These are phyloP conservation scores for Candida hispaniensis DNA, from an alignment of 805 yeast genomes.

Conservation along the genomic window DNA sequence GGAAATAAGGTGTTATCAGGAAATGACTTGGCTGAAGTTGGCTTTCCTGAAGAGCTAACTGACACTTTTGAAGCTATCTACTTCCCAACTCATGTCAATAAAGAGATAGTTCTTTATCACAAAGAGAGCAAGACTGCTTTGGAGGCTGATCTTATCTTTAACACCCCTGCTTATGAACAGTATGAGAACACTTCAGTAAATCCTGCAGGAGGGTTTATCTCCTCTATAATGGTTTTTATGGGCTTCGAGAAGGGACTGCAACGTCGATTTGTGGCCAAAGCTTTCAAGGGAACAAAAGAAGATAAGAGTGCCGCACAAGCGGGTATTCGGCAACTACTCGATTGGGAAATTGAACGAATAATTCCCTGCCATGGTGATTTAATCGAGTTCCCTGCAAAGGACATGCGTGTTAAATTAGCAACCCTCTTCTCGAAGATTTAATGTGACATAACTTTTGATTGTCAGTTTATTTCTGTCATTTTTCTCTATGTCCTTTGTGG, in stretches of 20 bases:
- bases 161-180: conserved; percentile 11
- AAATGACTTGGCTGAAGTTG: neutral
- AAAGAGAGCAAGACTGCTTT: conserved; percentile 38
- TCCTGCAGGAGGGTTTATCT: conserved; percentile 3
- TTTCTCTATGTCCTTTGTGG: too few species aligned
- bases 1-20: conserved; percentile 9
- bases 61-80: conserved; percentile 44
- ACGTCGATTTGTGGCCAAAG: neutral
- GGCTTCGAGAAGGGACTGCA: conserved; percentile 7
- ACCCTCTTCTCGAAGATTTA: neutral
- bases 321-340: neutral
- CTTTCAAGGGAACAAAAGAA: too few species aligned
- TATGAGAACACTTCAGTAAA: conserved; percentile 6
- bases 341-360: conserved; percentile 1
- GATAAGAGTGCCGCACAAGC: conserved; percentile 1
- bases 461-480: too few species aligned
- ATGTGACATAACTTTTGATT: too few species aligned
- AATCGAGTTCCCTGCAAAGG: conserved; percentile 2
- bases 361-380: conserved; percentile 14
- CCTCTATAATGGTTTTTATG: conserved; percentile 9
- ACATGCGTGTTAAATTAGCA: conserved; percentile 1
- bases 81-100: conserved; percentile 46
- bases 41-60: conserved; percentile 30
- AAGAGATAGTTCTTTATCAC: conserved; percentile 46
- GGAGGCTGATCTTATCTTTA: conserved; percentile 34